phyloP scores from a whole-genome alignment of 192 early-diverging fungal species.

The Paraglomus occultum region DNA sequence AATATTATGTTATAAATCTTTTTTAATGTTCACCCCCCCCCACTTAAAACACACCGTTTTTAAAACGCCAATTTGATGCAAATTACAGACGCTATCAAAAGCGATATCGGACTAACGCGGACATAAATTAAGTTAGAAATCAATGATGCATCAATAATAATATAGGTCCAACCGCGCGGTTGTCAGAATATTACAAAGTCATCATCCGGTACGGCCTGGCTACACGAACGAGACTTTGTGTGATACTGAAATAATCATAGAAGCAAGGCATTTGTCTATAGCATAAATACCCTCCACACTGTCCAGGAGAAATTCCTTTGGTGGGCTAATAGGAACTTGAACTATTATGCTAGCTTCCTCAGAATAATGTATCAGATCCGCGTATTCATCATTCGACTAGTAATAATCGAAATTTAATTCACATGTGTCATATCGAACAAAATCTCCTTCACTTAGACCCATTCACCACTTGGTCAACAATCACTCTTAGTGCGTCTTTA shows the following conservation, averaged over 20 bases:
- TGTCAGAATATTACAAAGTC: conserved; percentile 1
- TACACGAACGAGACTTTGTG: conserved; percentile 11
- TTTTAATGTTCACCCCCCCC: not conserved
- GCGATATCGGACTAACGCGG: conserved; percentile 3
- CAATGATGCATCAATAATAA: conserved; percentile 5
- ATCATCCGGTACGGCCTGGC: conserved; percentile 9
- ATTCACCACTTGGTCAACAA: conserved; percentile 4
- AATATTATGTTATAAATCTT: conserved; percentile 2
- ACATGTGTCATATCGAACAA: not conserved
- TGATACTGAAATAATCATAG: conserved; percentile 4
- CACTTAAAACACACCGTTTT: conserved; percentile 8
- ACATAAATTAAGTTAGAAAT: conserved; percentile 19
- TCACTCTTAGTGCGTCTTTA: conserved; percentile 6
- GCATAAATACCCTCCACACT: conserved; percentile 9
- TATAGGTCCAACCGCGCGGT: conserved; percentile 1
- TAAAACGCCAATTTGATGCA: conserved; percentile 4
- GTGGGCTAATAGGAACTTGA: not conserved
- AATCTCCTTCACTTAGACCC: not conserved
- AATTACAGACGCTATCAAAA: conserved; percentile 17
- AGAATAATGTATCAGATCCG: not conserved
- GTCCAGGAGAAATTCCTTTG: not conserved
- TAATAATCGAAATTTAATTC: conserved; percentile 1
- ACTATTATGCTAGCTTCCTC: not conserved
- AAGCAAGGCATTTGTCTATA: not conserved
- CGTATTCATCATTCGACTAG: conserved; percentile 1